phyloP scores from a whole-genome alignment of 2,329 filamentous ascomycete genomes.

The Colletotrichum spaethianum region DNA sequence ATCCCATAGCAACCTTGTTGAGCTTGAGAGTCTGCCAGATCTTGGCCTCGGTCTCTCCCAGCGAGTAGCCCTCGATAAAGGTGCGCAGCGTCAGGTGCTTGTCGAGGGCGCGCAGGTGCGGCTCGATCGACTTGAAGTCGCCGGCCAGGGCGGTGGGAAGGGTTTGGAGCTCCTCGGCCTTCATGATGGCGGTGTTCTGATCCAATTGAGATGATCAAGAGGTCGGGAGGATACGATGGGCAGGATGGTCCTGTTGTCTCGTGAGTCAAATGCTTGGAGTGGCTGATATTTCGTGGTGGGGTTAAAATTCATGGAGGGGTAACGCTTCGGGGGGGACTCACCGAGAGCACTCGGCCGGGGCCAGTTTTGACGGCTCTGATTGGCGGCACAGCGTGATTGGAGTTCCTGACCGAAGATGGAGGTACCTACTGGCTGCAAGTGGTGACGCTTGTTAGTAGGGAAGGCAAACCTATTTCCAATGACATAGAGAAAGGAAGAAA shows the following conservation, averaged over 20 bases:
- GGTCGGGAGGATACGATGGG: constrained; percentile 20
- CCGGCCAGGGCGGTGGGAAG: constrained; percentile 66
- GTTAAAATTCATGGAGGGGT: constrained; percentile 42
- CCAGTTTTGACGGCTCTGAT: background rate
- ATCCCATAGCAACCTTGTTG: constrained; percentile 87
- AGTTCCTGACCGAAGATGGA: background rate
- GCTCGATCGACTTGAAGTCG: constrained; percentile 88
- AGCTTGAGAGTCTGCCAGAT: constrained; percentile 87
- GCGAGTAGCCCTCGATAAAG: constrained; percentile 85
- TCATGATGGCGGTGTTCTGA: constrained; percentile 60
- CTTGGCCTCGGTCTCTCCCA: constrained; percentile 83
- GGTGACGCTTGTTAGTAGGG: background rate
- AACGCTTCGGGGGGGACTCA: constrained; percentile 24
- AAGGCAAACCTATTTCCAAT: no score
- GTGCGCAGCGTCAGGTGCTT: constrained; percentile 89
- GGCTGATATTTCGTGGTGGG: constrained; percentile 41
- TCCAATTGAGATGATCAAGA: constrained; percentile 33
- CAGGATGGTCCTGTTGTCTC: constrained; percentile 34
- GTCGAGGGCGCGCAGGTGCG: constrained; percentile 82
- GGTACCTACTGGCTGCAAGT: background rate
- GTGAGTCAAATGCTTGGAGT: constrained; percentile 42
- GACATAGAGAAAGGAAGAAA: rapidly evolving
- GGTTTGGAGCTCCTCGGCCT: constrained; percentile 68
- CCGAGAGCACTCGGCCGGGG: constrained; percentile 25
- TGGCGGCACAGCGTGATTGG: constrained; percentile 18